A percentile compares a stretch with the other conserved stretches of the same genome.
Conservation (phyloP, 1,284 basidiomycete species). For the Fistulinella cinereoalba region DNA sequence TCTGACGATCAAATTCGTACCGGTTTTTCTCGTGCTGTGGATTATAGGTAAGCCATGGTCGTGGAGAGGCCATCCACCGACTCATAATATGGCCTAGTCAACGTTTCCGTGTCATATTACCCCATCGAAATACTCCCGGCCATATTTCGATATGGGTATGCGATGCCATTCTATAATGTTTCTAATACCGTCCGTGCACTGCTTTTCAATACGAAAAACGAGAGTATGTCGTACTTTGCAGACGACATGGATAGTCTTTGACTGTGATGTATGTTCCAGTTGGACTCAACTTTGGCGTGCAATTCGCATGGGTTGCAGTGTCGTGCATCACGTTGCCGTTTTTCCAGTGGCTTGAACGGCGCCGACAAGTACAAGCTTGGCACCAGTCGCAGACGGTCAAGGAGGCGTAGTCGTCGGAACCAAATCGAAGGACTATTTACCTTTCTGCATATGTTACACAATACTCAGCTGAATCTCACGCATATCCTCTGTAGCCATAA, state of each 20-base stretch:
- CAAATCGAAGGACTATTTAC: neutral
- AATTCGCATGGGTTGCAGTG: conserved; percentile 52
- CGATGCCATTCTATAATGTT: conserved; percentile 72
- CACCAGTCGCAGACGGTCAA: conserved; percentile 15
- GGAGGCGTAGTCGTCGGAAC: neutral
- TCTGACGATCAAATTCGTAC: conserved; percentile 50
- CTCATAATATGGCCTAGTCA: conserved; percentile 38
- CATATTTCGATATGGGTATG: conserved; percentile 67
- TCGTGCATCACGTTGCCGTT: conserved; percentile 51
- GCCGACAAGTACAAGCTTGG: conserved; percentile 29
- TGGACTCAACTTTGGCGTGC: conserved; percentile 57
- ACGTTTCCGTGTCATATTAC: conserved; percentile 62
- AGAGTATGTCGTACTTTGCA: conserved; percentile 37
- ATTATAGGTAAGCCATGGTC: conserved; percentile 52
- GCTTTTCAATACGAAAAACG: conserved; percentile 66
- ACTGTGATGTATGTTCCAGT: conserved; percentile 36
- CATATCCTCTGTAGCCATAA: conserved; percentile 9
- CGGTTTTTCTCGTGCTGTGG: conserved; percentile 63
- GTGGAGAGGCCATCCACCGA: neutral
- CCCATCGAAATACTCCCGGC: conserved; percentile 68
- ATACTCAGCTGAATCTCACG: neutral
- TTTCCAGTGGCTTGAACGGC: conserved; percentile 42
- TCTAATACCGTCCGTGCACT: conserved; percentile 58
- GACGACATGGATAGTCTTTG: neutral
- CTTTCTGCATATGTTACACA: neutral